Percentiles rank a stretch among this genome's conserved stretches.
Evolutionary conservation across 768 basidiomycete genomes (phyloP).

Genomic region (Russula sp.): DNA sequence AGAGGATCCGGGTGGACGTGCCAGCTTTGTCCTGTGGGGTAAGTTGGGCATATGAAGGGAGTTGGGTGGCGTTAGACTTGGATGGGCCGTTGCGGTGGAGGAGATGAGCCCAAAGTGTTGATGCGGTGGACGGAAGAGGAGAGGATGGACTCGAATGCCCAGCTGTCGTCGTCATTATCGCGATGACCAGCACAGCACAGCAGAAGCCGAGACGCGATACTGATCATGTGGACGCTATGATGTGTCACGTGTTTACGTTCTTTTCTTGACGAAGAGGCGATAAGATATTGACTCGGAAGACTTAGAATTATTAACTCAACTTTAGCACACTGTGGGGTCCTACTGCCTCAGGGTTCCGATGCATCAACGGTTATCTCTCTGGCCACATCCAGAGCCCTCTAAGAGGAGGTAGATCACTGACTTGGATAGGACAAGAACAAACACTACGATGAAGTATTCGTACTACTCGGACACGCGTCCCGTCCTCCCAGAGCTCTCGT

Average conservation of each 20-base stretch:
- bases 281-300: too few species aligned
- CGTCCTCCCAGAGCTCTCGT: slow-evolving; percentile 4
- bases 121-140: slow-evolving; percentile 24
- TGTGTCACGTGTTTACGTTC: neutral
- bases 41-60: slow-evolving; percentile 39
- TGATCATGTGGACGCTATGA: neutral
- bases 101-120: slow-evolving; percentile 49
- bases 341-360: neutral
- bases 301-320: too few species aligned
- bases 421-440: neutral
- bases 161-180: slow-evolving; percentile 7
- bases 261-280: too few species aligned
- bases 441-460: neutral
- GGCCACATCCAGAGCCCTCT: too few species aligned
- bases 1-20: slow-evolving; percentile 64
- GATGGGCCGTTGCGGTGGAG: slow-evolving; percentile 39
- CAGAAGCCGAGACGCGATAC: neutral
- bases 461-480: neutral
- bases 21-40: slow-evolving; percentile 54
- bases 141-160: slow-evolving; percentile 1
- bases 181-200: neutral
- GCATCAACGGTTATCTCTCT: too few species aligned
- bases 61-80: slow-evolving; percentile 26
- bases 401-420: neutral
- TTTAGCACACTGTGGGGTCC: too few species aligned